Evolutionary conservation across 1,284 basidiomycete genomes (phyloP).

Genomic region (Pascua sp.): DNA sequence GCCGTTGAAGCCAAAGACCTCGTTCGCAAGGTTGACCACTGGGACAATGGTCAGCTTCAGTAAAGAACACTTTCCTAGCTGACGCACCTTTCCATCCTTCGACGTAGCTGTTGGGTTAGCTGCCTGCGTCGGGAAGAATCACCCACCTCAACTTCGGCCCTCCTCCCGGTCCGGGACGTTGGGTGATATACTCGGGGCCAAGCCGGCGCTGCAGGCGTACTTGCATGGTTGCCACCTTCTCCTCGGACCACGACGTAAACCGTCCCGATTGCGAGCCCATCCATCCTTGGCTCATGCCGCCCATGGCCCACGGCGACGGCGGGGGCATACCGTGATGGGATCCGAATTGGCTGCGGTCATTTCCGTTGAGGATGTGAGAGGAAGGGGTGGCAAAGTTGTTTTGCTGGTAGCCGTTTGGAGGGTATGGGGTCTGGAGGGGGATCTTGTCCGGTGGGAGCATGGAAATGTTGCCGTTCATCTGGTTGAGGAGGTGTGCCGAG

Average conservation of each 20-base stretch:
- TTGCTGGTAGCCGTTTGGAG: neutral
- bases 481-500: slow-evolving; percentile 33
- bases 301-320: slow-evolving; percentile 1
- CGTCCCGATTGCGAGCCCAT: slow-evolving; percentile 5
- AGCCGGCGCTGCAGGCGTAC: slow-evolving; percentile 80
- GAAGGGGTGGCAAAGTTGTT: neutral
- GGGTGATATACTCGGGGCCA: slow-evolving; percentile 88
- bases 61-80: too few relatives aligned
- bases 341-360: slow-evolving; percentile 11
- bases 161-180: slow-evolving; percentile 82
- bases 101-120: slow-evolving; percentile 64
- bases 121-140: too few relatives aligned
- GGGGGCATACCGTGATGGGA: slow-evolving; percentile 10
- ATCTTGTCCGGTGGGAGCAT: slow-evolving; percentile 9
- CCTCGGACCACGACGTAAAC: slow-evolving; percentile 51
- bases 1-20: slow-evolving; percentile 97
- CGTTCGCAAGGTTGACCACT: slow-evolving; percentile 92
- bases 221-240: slow-evolving; percentile 70
- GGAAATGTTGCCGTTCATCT: slow-evolving; percentile 22
- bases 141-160: slow-evolving; percentile 63
- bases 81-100: slow-evolving; percentile 81
- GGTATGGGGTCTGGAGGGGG: slow-evolving; percentile 12
- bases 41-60: neutral
- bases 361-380: neutral
- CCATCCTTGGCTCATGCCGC: slow-evolving; percentile 5